Percentiles rank a stretch among this genome's conserved stretches.
Evolutionary conservation across 768 basidiomycete species (phyloP).

Genomic region (Tubosaeta brunneosetosa): DNA sequence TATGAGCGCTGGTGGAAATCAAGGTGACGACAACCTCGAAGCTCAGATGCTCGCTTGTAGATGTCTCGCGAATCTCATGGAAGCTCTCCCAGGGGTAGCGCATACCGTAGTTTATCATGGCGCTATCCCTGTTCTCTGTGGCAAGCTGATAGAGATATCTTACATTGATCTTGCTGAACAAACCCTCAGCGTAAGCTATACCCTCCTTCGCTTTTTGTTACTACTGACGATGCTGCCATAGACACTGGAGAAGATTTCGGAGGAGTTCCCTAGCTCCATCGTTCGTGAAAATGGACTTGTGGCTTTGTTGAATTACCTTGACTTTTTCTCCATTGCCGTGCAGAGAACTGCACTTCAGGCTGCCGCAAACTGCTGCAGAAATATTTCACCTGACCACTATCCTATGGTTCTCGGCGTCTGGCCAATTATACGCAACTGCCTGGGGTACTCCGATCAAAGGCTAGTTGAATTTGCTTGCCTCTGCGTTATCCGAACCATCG

Average conservation of each 20-base stretch:
- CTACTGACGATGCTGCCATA: constrained; percentile 32
- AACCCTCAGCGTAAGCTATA: constrained; percentile 81
- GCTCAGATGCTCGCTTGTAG: constrained; percentile 95
- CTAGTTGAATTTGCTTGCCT: constrained; percentile 97
- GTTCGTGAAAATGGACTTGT: constrained; percentile 93
- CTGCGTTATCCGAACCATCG: constrained; percentile 90
- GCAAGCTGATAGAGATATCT: constrained; percentile 94
- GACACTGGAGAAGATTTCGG: constrained; percentile 98
- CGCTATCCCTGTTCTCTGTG: constrained; percentile 96
- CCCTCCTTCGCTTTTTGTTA: not conserved
- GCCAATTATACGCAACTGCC: constrained; percentile 90
- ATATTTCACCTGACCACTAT: constrained; percentile 85
- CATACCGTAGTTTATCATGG: constrained; percentile 97
- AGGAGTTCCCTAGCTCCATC: constrained; percentile 94
- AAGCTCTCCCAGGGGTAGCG: constrained; percentile 96
- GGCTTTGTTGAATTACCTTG: constrained; percentile 90
- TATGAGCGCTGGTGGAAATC: constrained; percentile 65
- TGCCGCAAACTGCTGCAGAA: constrained; percentile 94
- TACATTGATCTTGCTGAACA: constrained; percentile 99
- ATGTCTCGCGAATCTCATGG: constrained; percentile 97
- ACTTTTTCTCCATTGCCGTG: constrained; percentile 97
- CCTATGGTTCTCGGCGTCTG: constrained; percentile 83
- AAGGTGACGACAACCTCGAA: constrained; percentile 85
- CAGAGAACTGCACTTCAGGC: constrained; percentile 96
- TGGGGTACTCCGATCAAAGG: constrained; percentile 89